Evolutionary conservation across 169 alveolate species (phyloP).

Genomic region (Eimeria mitis): DNA sequence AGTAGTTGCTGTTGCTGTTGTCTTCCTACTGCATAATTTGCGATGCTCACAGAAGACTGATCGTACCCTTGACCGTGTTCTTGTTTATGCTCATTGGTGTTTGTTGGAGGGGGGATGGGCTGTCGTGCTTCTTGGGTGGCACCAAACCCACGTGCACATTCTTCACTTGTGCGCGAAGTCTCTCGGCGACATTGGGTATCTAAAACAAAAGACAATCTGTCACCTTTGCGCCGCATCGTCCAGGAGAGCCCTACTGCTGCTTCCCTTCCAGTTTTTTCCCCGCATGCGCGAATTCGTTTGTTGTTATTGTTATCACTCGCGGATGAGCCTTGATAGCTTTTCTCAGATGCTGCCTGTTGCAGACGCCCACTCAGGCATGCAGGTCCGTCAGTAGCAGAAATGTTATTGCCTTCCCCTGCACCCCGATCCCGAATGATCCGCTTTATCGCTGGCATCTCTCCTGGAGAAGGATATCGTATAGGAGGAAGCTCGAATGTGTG

Average conservation of each 20-base stretch:
- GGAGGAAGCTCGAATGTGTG: slow-evolving; percentile 89
- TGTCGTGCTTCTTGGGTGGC: background rate
- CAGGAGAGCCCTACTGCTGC: slow-evolving; percentile 7
- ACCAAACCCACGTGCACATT: background rate
- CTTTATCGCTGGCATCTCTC: background rate
- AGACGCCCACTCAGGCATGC: background rate
- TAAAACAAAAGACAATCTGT: slow-evolving; percentile 60
- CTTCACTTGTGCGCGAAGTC: background rate
- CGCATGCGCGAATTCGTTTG: background rate
- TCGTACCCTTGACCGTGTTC: background rate
- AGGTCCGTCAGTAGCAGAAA: background rate
- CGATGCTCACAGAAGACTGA: background rate
- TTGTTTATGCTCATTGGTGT: background rate
- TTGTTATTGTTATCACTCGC: background rate
- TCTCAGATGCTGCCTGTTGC: background rate
- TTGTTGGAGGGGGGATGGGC: background rate
- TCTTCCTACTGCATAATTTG: background rate
- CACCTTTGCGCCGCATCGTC: slow-evolving; percentile 69
- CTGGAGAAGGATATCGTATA: slow-evolving; percentile 4
- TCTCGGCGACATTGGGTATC: slow-evolving; percentile 10
- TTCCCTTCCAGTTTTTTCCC: background rate
- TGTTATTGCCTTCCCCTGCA: background rate
- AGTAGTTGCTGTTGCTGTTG: slow-evolving; percentile 27
- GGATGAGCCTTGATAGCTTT: background rate
- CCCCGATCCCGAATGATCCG: background rate